phyloP scores from a whole-genome alignment of 371 early-diverging fungal species.

The Massospora cicadina region DNA sequence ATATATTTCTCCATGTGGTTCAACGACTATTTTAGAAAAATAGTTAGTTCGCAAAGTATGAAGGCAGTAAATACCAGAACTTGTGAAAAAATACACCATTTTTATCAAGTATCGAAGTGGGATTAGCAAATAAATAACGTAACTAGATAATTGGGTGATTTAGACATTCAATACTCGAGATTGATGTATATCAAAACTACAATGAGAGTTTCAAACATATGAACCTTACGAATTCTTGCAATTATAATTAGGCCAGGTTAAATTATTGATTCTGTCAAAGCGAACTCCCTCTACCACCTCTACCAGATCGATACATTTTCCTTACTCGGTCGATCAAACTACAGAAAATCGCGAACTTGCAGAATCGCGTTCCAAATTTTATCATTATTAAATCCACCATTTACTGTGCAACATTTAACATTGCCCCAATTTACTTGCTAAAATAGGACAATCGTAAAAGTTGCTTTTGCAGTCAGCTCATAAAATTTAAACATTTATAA shows the following conservation, averaged over 20 bases:
- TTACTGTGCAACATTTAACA: background rate
- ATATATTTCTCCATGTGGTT: constrained; percentile 43
- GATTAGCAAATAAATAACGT: background rate
- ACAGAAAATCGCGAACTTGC: no score
- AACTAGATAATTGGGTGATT: background rate
- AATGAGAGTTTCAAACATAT: background rate
- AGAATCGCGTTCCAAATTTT: no score
- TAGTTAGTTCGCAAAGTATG: background rate
- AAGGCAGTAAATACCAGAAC: background rate
- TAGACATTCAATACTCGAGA: background rate
- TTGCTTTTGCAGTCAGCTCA: background rate
- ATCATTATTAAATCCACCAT: background rate
- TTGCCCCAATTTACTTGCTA: background rate
- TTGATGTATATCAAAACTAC: background rate
- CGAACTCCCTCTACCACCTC: no score
- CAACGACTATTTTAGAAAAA: background rate
- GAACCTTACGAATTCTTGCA: background rate
- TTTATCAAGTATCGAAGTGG: background rate
- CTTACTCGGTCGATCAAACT: no score
- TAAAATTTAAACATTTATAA: background rate
- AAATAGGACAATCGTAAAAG: background rate
- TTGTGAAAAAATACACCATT: background rate
- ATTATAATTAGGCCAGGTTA: background rate
- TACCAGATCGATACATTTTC: no score
- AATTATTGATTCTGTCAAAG: background rate